Evolutionary conservation across 1,139 yeast genomes (phyloP).

Genomic region (Torulaspora pretoriensis): DNA sequence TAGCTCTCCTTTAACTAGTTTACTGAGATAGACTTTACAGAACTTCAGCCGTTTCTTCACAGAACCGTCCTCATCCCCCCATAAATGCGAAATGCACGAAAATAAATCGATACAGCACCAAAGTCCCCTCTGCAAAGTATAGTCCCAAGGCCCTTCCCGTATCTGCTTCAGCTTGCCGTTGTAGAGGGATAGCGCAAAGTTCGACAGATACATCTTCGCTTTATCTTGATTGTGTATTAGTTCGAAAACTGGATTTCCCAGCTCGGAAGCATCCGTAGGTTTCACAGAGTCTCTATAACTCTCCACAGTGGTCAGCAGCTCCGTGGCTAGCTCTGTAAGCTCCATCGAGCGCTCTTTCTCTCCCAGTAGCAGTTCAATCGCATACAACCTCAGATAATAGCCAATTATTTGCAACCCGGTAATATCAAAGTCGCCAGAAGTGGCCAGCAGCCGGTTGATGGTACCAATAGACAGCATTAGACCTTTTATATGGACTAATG

Average conservation of each 20-base stretch:
- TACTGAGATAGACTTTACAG: slow-evolving; percentile 30
- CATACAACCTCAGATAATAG: slow-evolving; percentile 32
- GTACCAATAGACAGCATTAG: slow-evolving; percentile 7
- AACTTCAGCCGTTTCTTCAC: slow-evolving; percentile 28
- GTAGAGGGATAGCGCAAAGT: slow-evolving; percentile 32
- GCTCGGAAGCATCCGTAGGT: slow-evolving; percentile 14
- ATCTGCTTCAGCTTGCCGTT: slow-evolving; percentile 29
- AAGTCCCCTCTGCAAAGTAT: slow-evolving; percentile 25
- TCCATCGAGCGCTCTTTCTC: slow-evolving; percentile 23
- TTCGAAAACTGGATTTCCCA: slow-evolving; percentile 13
- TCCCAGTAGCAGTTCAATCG: slow-evolving; percentile 28
- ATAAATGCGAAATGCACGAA: slow-evolving; percentile 24
- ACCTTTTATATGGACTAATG: neutral
- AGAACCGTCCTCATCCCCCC: slow-evolving; percentile 23
- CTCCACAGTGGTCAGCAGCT: slow-evolving; percentile 30
- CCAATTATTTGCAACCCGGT: slow-evolving; percentile 27
- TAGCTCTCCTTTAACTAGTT: slow-evolving; percentile 27
- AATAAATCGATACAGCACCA: slow-evolving; percentile 36
- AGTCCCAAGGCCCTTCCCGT: slow-evolving; percentile 23
- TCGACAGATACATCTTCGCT: slow-evolving; percentile 29
- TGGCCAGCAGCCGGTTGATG: slow-evolving; percentile 18
- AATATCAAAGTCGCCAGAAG: slow-evolving; percentile 27
- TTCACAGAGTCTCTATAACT: slow-evolving; percentile 21
- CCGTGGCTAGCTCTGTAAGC: slow-evolving; percentile 24
- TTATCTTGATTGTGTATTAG: slow-evolving; percentile 29